phyloP scores from a whole-genome alignment of 108 stramenopile species.

The Skeletonema marinoi region DNA sequence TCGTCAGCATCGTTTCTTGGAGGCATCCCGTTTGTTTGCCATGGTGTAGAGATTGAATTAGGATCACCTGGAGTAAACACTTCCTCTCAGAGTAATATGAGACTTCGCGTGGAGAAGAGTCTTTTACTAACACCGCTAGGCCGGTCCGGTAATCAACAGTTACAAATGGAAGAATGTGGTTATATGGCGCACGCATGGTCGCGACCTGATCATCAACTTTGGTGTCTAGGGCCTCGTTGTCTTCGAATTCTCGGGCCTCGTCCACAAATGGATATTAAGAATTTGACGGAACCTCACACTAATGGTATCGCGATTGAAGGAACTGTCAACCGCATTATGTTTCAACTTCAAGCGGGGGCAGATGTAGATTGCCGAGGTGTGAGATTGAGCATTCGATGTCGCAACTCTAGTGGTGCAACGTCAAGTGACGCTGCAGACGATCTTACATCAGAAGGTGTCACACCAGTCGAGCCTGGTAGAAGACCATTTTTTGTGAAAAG shows the following conservation, averaged over 20 bases:
- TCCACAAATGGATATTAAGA: conserved; percentile 63
- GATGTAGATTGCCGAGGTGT: conserved; percentile 63
- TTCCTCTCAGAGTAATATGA: neutral
- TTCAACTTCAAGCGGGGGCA: conserved; percentile 57
- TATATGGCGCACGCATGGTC: conserved; percentile 78
- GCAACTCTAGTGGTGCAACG: conserved; percentile 11
- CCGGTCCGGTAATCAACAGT: conserved; percentile 33
- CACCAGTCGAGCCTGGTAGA: conserved; percentile 6
- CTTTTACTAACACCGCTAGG: conserved; percentile 32
- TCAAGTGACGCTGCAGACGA: conserved; percentile 6
- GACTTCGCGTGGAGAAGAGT: conserved; percentile 20
- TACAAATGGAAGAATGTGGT: conserved; percentile 78
- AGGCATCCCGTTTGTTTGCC: conserved; percentile 71
- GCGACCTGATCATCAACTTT: conserved; percentile 58
- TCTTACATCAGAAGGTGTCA: neutral
- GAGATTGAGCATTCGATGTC: conserved; percentile 44
- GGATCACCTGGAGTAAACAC: conserved; percentile 17
- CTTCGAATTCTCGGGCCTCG: conserved; percentile 72
- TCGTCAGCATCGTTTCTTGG: conserved; percentile 45
- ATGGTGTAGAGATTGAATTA: conserved; percentile 57
- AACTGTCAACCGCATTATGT: conserved; percentile 81
- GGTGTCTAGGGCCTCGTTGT: conserved; percentile 70
- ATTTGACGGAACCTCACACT: conserved; percentile 61
- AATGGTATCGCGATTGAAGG: conserved; percentile 74
- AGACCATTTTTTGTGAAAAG: conserved; percentile 34